Evolutionary conservation across 2,329 filamentous ascomycete species (phyloP), one percentile per base, ranked within the genome.

Genomic region (Fusarium denticulatum): DNA sequence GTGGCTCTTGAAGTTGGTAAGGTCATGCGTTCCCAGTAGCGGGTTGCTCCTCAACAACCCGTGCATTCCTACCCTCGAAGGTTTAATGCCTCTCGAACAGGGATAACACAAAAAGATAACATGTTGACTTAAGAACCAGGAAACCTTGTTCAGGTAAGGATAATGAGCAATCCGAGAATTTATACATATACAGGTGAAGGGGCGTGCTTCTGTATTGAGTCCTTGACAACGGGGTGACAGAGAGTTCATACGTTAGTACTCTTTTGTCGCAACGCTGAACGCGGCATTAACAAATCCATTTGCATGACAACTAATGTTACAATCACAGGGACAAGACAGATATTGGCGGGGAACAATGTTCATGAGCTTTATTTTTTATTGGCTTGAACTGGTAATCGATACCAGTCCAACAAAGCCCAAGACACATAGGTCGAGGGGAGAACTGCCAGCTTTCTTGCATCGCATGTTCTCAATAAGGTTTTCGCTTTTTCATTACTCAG

Each of bases 351-450:
- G 77, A 75, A 78, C 77, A 81, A 78, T 72, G 79, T 76, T 79
- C 79, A 79, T 81, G 79, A 79, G 79, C 79, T 81, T 79, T 81
- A 79, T 81, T 81, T 72, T 80, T 79, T 79, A 80, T 81, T 81
- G 76, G 76, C 73, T 73, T 74, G 64, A 64, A 75, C 76, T 73
- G 69, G 71, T 74, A 70, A 52, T 60, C 57, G 61, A 71, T 68
- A 73, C 69, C 76, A 70, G 67, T 50, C 68, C 69, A 71, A 66
- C 67, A 61, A 71, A 79, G 77, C 77, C 75, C 72, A 76, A 64
- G 67, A 72, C 72, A 67, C 68, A 64, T 64, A 75, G 68, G 72
- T 70, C 75, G 68, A 79, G 71, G 77, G 75, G 69, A 75, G 72
- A 67, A 72, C 69, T 56, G 64, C 60, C 24, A 63, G 63, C 64